Base-by-base conservation (phyloP, 768 basidiomycete species). In the Boletus patriciae region DNA sequence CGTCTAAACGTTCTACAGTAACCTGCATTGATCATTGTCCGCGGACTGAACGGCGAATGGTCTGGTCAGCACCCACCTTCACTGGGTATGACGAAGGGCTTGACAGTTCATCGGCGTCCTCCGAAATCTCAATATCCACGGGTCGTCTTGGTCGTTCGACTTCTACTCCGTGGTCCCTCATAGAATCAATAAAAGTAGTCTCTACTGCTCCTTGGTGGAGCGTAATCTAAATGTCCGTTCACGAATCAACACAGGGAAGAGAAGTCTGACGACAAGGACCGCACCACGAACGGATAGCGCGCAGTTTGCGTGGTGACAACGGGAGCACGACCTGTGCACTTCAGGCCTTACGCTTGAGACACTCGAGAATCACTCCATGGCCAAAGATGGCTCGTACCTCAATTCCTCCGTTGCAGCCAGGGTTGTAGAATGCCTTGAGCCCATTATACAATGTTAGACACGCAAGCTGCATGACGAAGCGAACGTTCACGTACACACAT, bases 401-500 rank as follows among this genome's bases (percentile, higher is more conserved):
- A 36, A 91, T 87, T 4, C 79, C 84, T 16, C 86, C 86, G 34
- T 78, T 62, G 1, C 75, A 70, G 21, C 77, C 74, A 4, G 89
- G 88, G 61, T 88, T 87, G 64, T 90, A 91, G 68, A 90, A 90
- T 8, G 87, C 83, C 89, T 91, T 46, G 4, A 34, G 50, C 5
- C 2, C 21, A 33, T 6, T 37, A 42, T 12, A 3, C 4, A 16
- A 10, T 6, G 23, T 47, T 37, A 50, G 29, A n/a, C 19, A 16
- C 6, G 9, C 18, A 12, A 37, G 12, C n/a, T 11, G 9, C 5
- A 4, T 9, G 21, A 12, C 0, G 16, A 16, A 43, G 12, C 9
- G 1, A 43, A 44, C 19, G 4, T n/a, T 38, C 5, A 74, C 83
- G 57, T 68, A 90, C 89, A 50, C 82, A 83, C 71, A 82, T 79